A percentile compares a stretch with the other conserved stretches of the same genome.
phyloP scores from a whole-genome alignment of 2,329 filamentous ascomycete species.

The Aspergillus fischeri region DNA sequence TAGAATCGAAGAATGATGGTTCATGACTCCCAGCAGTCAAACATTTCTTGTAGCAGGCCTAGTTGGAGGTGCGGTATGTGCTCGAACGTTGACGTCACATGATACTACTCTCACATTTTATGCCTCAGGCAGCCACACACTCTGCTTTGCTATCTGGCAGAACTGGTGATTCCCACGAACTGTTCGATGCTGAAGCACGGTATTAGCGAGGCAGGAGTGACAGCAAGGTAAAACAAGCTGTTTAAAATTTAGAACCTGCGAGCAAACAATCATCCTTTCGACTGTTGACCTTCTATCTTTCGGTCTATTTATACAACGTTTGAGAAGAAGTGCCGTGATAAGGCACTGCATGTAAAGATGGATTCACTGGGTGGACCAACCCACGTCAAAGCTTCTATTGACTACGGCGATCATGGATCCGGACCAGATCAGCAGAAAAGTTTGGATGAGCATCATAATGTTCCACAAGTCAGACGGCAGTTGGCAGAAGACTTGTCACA shows the following conservation, averaged over 20 bases:
- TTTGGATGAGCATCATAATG: neutral
- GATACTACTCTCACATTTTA: neutral
- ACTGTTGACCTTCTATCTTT: neutral
- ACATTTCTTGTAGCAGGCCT: neutral
- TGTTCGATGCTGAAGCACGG: neutral
- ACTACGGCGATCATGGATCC: neutral
- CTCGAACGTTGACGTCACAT: neutral
- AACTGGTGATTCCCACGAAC: neutral
- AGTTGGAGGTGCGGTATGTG: neutral
- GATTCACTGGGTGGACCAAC: neutral
- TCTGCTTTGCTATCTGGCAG: neutral
- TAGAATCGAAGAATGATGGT: neutral
- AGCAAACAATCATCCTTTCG: neutral
- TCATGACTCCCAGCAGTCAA: neutral
- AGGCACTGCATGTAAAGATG: neutral
- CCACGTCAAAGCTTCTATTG: neutral
- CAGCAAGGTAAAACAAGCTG: neutral
- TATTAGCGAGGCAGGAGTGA: neutral
- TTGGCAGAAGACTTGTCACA: slow-evolving; percentile 49
- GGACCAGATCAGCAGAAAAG: neutral
- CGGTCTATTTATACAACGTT: neutral
- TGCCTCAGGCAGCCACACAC: neutral
- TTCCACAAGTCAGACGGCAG: slow-evolving; percentile 17
- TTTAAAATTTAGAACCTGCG: neutral
- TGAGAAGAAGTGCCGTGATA: neutral